These are phyloP conservation scores for Fusarium pseudocircinatum DNA, from an alignment of 2,329 filamentous ascomycete genomes.

Conservation along the genomic window DNA sequence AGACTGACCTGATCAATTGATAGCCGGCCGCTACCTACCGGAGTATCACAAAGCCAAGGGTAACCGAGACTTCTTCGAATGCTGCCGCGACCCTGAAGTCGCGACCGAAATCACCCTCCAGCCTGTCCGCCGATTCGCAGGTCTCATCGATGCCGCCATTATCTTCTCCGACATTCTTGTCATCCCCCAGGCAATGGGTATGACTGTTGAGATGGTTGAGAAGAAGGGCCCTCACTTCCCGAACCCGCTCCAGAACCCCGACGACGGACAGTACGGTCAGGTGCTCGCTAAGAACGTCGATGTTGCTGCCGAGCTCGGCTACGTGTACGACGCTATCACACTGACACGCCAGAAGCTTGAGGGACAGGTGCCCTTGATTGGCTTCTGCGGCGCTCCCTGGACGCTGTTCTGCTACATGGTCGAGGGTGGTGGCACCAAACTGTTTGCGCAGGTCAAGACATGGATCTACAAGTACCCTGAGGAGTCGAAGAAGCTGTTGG, in stretches of 20 bases:
- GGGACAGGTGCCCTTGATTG: slow-evolving; percentile 90
- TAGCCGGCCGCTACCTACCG: slow-evolving; percentile 94
- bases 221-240: slow-evolving; percentile 98
- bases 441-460: slow-evolving; percentile 93
- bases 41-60: slow-evolving; percentile 98
- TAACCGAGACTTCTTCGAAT: slow-evolving; percentile 93
- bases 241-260: slow-evolving; percentile 78
- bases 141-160: slow-evolving; percentile 94
- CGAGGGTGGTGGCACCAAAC: slow-evolving; percentile 93
- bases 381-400: slow-evolving; percentile 97
- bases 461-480: slow-evolving; percentile 93
- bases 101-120: slow-evolving; percentile 94
- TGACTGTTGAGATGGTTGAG: slow-evolving; percentile 98
- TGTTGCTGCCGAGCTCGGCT: slow-evolving; percentile 84
- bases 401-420: slow-evolving; percentile 99
- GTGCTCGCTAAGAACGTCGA: slow-evolving; percentile 83
- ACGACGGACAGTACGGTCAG: slow-evolving; percentile 83
- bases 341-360: slow-evolving; percentile 87
- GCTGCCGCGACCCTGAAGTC: slow-evolving; percentile 92
- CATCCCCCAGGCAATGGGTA: slow-evolving; percentile 96
- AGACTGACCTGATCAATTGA: slow-evolving; percentile 15
- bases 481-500: slow-evolving; percentile 81
- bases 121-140: slow-evolving; percentile 89
- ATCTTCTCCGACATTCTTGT: slow-evolving; percentile 99
- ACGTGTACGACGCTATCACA: slow-evolving; percentile 96